Evolutionary conservation across 495 filamentous ascomycete genomes (phyloP), one percentile per base, ranked within the genome.

Genomic region (Penicillium ochrochloron): DNA sequence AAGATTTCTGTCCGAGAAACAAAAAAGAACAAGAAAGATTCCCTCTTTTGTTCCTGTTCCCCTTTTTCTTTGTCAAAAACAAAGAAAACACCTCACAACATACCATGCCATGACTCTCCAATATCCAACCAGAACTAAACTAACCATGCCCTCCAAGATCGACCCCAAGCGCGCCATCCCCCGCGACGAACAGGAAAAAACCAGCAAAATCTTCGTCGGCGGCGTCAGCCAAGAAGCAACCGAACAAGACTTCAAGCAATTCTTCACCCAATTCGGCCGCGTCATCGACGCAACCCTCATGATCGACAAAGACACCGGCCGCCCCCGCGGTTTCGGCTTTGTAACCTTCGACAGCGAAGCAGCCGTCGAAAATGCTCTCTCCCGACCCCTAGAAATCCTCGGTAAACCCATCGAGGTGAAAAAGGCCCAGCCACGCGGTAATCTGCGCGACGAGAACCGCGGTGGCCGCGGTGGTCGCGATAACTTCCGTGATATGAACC

Each of bases 291-390:
- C 95, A 12, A 99, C 95, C 1, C 85, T 99, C 21, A 99, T 99
- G 95, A 99, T 99, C 85, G 95, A 99, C 76, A 99, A 99, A 77
- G 95, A 99, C 72, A 98, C 95, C 9, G 94, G 94, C 35, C 88
- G 95, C 25, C 95, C 95, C 4, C 88, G 95, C 64, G 95, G 95
- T 11, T 99, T 99, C 70, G 95, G 95, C n/a, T 99, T 99, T 70
- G 95, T 99, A 42, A 99, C 95, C 0, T 99, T 99, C 66, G 95
- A 99, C 75, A 94, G 90, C 68, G 95, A 98, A 69, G 90, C 90
- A 21, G 96, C 96, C 51, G 95, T 99, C 31, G 95, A 99, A 63
- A 90, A 91, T 44, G 94, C 93, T 50, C 86, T 98, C 12, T 86
- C 87, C 34, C 84, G 86, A n/a, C 88, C 89, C 41, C 83, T 98